Evolutionary conservation across 495 filamentous ascomycete species (phyloP).

Genomic region (Mytilinidion resinicola): DNA sequence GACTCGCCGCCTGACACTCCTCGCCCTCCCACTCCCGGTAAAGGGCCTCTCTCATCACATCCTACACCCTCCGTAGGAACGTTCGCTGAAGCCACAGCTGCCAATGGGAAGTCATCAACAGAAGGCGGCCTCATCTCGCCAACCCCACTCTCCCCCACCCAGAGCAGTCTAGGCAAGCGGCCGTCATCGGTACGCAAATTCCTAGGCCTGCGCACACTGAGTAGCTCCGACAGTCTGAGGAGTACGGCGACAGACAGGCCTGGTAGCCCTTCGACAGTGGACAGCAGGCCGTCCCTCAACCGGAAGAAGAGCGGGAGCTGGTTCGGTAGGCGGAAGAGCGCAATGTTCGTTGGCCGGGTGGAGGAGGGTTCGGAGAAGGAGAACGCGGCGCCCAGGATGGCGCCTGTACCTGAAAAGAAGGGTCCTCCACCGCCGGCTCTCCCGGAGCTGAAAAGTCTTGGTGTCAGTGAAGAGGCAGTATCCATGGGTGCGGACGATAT

Average conservation of each 20-base stretch:
- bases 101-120: constrained; percentile 5
- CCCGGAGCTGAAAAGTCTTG: constrained; percentile 29
- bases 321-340: constrained; percentile 34
- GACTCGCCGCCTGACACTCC: constrained; percentile 30
- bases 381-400: constrained; percentile 17
- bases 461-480: constrained; percentile 20
- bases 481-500: constrained; percentile 31
- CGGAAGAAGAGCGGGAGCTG: constrained; percentile 29
- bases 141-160: constrained; percentile 22
- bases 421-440: constrained; percentile 31
- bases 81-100: constrained; percentile 10
- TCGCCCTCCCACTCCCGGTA: constrained; percentile 36
- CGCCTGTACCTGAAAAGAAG: constrained; percentile 17
- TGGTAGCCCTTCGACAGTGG: constrained; percentile 20
- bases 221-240: constrained; percentile 21
- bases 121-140: constrained; percentile 15
- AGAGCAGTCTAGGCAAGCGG: constrained; percentile 8
- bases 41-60: constrained; percentile 38
- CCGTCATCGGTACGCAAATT: constrained; percentile 33
- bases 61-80: constrained; percentile 25
- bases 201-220: constrained; percentile 24
- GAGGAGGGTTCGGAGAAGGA: constrained; percentile 21
- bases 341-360: constrained; percentile 19
- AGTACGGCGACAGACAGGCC: constrained; percentile 14
- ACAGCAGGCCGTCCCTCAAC: constrained; percentile 12